Conservation (phyloP, 179 eudicot species). For the Beta corolliflora region DNA sequence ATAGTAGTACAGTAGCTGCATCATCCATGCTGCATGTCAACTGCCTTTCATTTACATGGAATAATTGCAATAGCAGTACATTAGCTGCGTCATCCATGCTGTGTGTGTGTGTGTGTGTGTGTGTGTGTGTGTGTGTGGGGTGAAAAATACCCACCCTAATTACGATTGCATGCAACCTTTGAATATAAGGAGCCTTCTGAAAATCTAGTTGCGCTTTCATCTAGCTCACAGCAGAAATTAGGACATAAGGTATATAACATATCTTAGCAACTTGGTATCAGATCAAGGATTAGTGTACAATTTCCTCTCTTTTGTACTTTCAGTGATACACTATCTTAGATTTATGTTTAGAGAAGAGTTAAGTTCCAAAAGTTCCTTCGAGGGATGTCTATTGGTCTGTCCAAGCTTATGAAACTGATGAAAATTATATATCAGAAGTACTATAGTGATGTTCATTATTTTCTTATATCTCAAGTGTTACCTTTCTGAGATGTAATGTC, state of each 20-base stretch:
- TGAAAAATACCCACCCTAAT: background rate
- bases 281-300: background rate
- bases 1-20: conserved; percentile 17
- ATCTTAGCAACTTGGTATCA: background rate
- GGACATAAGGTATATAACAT: background rate
- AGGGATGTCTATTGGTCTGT: background rate
- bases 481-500: background rate
- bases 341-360: background rate
- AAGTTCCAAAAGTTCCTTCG: background rate
- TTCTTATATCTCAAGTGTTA: no score
- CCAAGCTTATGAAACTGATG: background rate
- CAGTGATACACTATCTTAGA: background rate
- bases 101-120: no score
- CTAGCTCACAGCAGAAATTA: background rate
- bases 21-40: conserved; percentile 19
- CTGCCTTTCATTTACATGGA: background rate
- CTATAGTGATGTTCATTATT: background rate
- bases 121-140: no score
- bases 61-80: conserved; percentile 3
- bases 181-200: background rate
- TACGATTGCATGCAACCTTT: background rate
- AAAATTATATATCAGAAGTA: background rate
- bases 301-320: background rate
- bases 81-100: conserved; percentile 17
- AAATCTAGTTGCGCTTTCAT: background rate